Percentiles rank a stretch among this genome's conserved stretches.
These are phyloP conservation scores for Kazachstania sp. DNA, from an alignment of 1,139 yeast genomes.

Conservation along the genomic window DNA sequence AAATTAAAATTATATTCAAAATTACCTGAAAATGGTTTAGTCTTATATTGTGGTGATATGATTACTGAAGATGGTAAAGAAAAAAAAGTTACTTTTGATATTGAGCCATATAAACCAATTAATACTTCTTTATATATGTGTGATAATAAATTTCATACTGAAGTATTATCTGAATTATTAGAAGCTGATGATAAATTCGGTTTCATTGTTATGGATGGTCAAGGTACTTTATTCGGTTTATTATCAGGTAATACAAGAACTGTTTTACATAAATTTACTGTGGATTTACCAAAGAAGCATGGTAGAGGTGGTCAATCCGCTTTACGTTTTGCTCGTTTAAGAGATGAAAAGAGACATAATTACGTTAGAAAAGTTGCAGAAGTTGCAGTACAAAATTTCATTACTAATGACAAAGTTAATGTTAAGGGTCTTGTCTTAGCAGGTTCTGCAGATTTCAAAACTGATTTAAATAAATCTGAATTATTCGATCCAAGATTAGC, in stretches of 20 bases:
- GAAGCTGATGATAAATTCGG: slow-evolving; percentile 96
- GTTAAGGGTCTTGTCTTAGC: slow-evolving; percentile 92
- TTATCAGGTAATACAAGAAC: slow-evolving; percentile 96
- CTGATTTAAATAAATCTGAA: slow-evolving; percentile 85
- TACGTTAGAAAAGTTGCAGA: slow-evolving; percentile 97
- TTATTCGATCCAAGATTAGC: slow-evolving; percentile 84
- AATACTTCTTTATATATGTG: slow-evolving; percentile 91
- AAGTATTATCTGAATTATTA: slow-evolving; percentile 84
- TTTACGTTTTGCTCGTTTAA: slow-evolving; percentile 93
- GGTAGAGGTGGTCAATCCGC: slow-evolving; percentile 99
- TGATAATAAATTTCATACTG: slow-evolving; percentile 97
- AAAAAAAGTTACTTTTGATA: slow-evolving; percentile 87
- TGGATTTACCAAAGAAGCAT: slow-evolving; percentile 97
- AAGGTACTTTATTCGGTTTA: slow-evolving; percentile 94
- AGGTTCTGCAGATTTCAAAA: slow-evolving; percentile 98
- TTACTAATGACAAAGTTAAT: slow-evolving; percentile 84
- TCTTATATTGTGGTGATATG: slow-evolving; percentile 96
- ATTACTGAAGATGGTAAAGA: slow-evolving; percentile 95
- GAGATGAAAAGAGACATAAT: slow-evolving; percentile 98
- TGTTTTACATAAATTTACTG: slow-evolving; percentile 89
- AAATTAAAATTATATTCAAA: slow-evolving; percentile 80
- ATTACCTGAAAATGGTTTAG: slow-evolving; percentile 91
- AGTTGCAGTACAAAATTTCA: slow-evolving; percentile 94
- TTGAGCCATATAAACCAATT: slow-evolving; percentile 96
- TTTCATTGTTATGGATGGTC: slow-evolving; percentile 98